A percentile compares a stretch with the other conserved stretches of the same genome.
phyloP scores from a whole-genome alignment of 139 green algal species.

The Dunaliella sp. region DNA sequence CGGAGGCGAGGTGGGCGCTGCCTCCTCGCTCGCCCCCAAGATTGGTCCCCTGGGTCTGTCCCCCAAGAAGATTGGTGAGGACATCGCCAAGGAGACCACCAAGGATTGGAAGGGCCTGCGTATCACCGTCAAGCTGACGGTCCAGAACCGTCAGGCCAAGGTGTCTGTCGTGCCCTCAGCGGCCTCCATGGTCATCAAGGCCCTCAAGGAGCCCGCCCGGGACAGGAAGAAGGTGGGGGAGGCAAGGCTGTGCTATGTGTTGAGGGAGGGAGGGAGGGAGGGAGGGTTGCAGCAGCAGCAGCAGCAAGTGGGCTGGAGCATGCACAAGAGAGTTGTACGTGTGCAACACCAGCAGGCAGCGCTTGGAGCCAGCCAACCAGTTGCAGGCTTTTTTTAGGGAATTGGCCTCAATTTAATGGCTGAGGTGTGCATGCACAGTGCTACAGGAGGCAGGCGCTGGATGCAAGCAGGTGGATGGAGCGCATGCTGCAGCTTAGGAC shows the following conservation, averaged over 20 bases:
- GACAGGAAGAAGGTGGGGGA: conserved; percentile 95
- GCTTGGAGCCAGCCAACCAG: too few relatives aligned
- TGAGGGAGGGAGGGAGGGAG: too few relatives aligned
- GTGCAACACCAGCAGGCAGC: too few relatives aligned
- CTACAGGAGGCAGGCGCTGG: too few relatives aligned
- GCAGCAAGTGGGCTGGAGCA: not conserved
- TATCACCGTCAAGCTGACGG: conserved; percentile 97
- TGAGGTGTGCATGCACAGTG: too few relatives aligned
- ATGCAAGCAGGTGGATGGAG: not conserved
- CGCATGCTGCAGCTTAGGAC: not conserved
- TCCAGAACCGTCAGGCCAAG: conserved; percentile 98
- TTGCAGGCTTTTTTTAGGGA: too few relatives aligned
- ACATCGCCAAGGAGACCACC: conserved; percentile 99
- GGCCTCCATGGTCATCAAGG: conserved; percentile 96
- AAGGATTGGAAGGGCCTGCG: conserved; percentile 99
- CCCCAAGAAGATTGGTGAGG: conserved; percentile 99
- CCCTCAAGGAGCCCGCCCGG: conserved; percentile 92
- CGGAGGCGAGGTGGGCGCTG: conserved; percentile 94
- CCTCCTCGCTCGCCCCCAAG: conserved; percentile 97
- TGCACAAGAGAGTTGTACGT: too few relatives aligned
- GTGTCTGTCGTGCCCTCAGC: conserved; percentile 95
- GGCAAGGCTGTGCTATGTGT: too few relatives aligned
- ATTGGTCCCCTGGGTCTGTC: conserved; percentile 99
- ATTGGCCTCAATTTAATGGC: too few relatives aligned
- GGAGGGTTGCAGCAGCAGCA: not conserved